Conservation (phyloP, 768 basidiomycete genomes). For the Boletus subparvulus region DNA sequence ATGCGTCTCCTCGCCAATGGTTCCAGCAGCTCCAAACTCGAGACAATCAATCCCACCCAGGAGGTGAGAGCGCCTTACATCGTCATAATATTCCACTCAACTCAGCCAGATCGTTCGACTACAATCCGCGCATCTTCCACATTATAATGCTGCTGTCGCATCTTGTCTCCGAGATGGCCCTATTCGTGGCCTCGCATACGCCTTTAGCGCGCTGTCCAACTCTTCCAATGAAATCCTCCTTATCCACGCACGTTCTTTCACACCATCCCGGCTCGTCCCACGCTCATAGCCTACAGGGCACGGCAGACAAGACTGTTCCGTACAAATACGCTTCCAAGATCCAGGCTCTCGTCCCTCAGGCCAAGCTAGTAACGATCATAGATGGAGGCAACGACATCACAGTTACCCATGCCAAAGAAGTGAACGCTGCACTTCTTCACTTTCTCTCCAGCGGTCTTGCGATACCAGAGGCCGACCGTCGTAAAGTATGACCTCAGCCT, state of each 20-base stretch:
- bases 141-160: conserved; percentile 75
- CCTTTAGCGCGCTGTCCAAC: conserved; percentile 53
- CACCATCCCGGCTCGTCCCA: not conserved
- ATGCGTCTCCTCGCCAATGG: conserved; percentile 49
- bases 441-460: conserved; percentile 24
- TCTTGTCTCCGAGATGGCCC: conserved; percentile 74
- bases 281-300: conserved; percentile 25
- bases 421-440: conserved; percentile 27
- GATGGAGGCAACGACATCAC: conserved; percentile 34
- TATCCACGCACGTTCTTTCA: conserved; percentile 51
- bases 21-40: conserved; percentile 21
- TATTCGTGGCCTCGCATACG: conserved; percentile 55
- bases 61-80: conserved; percentile 35
- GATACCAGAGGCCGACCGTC: not conserved
- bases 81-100: not conserved
- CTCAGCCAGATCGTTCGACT: conserved; percentile 61
- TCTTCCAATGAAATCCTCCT: conserved; percentile 52
- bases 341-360: conserved; percentile 28
- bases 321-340: conserved; percentile 34
- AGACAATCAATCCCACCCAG: conserved; percentile 36
- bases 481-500: not conserved
- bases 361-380: conserved; percentile 30
- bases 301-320: conserved; percentile 34
- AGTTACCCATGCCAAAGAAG: conserved; percentile 32
- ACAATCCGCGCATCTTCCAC: conserved; percentile 72